A percentile compares a stretch with the other conserved stretches of the same genome.
phyloP scores from a whole-genome alignment of 768 basidiomycete species.

The Kwoniella dejecticola region DNA sequence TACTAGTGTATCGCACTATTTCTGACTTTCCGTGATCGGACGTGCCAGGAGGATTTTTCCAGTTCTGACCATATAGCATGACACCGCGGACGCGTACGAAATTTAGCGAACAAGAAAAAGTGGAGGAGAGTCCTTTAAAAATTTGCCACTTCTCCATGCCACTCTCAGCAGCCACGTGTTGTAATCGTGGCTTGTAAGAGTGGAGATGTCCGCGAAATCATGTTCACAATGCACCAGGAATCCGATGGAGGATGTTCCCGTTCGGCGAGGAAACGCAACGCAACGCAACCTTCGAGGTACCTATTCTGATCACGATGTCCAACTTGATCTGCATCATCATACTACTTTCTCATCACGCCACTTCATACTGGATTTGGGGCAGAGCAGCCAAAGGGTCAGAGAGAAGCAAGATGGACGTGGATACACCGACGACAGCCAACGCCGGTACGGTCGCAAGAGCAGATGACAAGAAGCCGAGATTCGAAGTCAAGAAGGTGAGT shows the following conservation, averaged over 20 bases:
- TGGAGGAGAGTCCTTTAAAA: neutral
- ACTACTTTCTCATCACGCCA: neutral
- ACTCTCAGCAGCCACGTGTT: neutral
- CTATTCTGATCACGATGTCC: neutral
- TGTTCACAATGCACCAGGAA: neutral
- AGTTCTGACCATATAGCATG: no score
- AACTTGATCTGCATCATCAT: neutral
- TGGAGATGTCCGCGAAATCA: neutral
- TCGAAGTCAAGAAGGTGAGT: slow-evolving; percentile 97
- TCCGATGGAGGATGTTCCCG: slow-evolving; percentile 2
- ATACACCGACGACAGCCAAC: slow-evolving; percentile 26
- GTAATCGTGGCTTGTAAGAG: neutral
- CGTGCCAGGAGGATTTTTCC: no score
- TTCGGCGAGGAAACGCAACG: neutral
- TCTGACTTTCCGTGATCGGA: neutral
- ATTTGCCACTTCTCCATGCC: slow-evolving; percentile 3
- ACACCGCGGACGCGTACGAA: slow-evolving; percentile 1
- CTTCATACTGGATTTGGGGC: no score
- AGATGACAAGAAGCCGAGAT: slow-evolving; percentile 68
- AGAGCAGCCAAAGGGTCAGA: no score
- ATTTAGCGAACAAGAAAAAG: neutral
- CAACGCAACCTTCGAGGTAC: slow-evolving; percentile 11
- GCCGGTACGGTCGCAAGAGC: slow-evolving; percentile 26
- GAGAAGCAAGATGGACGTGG: slow-evolving; percentile 39
- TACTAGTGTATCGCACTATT: no score